Evolutionary conservation across 2,329 filamentous ascomycete genomes (phyloP).

Genomic region (Helicocarpus griseus): DNA sequence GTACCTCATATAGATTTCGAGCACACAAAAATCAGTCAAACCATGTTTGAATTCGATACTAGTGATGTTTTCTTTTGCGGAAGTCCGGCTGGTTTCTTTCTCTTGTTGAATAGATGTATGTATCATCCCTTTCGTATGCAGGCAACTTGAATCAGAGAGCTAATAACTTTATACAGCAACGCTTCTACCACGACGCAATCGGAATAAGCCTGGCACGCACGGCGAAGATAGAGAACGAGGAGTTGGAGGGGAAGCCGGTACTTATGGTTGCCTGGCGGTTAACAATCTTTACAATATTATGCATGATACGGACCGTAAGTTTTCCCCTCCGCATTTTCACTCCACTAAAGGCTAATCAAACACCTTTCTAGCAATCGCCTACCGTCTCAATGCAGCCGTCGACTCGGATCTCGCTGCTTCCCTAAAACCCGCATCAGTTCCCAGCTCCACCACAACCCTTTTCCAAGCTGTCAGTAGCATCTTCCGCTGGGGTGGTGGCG

Average conservation of each 20-base stretch:
- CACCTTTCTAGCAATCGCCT: slow-evolving; percentile 60
- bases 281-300: slow-evolving; percentile 97
- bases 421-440: slow-evolving; percentile 69
- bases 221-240: slow-evolving; percentile 48
- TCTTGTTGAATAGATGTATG: slow-evolving; percentile 63
- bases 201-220: slow-evolving; percentile 65
- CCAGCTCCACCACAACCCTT: slow-evolving; percentile 58
- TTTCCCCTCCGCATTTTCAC: slow-evolving; percentile 25
- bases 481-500: slow-evolving; percentile 50
- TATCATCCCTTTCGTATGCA: not conserved
- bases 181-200: slow-evolving; percentile 66
- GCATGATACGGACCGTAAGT: slow-evolving; percentile 53
- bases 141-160: not conserved
- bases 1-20: slow-evolving; percentile 43
- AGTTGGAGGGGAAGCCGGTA: slow-evolving; percentile 68
- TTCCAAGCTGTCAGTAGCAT: slow-evolving; percentile 55
- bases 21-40: slow-evolving; percentile 32
- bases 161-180: slow-evolving; percentile 33
- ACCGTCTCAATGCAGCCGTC: slow-evolving; percentile 81
- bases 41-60: slow-evolving; percentile 83
- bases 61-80: slow-evolving; percentile 82
- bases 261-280: slow-evolving; percentile 82
- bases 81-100: slow-evolving; percentile 85
- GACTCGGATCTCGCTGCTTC: slow-evolving; percentile 69
- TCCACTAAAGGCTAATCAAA: slow-evolving; percentile 34